A percentile compares a stretch with the other conserved stretches of the same genome.
These are phyloP conservation scores for Primulina tabacum DNA, from an alignment of 257 asterid species.

Conservation along the genomic window DNA sequence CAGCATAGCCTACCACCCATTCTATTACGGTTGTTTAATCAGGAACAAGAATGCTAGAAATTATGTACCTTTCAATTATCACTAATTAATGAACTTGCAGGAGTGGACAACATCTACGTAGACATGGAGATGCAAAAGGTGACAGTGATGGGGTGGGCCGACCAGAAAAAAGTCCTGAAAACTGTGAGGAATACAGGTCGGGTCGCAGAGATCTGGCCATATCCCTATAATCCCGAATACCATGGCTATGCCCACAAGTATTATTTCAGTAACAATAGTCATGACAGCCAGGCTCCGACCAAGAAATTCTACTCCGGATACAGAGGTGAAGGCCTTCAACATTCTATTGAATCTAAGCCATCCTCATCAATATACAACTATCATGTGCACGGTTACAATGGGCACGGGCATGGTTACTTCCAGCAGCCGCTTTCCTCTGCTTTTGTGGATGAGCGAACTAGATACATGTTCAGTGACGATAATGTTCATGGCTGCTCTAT, in stretches of 20 bases:
- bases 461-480: constrained; percentile 65
- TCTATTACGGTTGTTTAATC: too few relatives aligned
- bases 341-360: constrained; percentile 3
- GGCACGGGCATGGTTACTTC: constrained; percentile 57
- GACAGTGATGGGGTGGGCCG: constrained; percentile 65
- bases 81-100: constrained; percentile 23
- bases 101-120: constrained; percentile 58
- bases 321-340: neutral
- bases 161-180: constrained; percentile 57
- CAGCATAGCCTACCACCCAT: too few relatives aligned
- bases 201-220: constrained; percentile 75
- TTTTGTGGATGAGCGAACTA: constrained; percentile 32
- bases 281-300: constrained; percentile 1
- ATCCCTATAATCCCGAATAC: constrained; percentile 64
- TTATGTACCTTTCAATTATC: neutral
- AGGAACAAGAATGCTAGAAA: neutral
- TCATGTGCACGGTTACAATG: constrained; percentile 50
- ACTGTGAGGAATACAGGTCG: constrained; percentile 58
- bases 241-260: constrained; percentile 45
- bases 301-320: constrained; percentile 4
- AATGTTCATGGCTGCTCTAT: constrained; percentile 64
- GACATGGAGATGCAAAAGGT: constrained; percentile 72
- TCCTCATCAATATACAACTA: constrained; percentile 59
- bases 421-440: constrained; percentile 46
- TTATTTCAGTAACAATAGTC: constrained; percentile 33